Evolutionary conservation across 768 basidiomycete species (phyloP).

Genomic region (Amanita brunnescens): DNA sequence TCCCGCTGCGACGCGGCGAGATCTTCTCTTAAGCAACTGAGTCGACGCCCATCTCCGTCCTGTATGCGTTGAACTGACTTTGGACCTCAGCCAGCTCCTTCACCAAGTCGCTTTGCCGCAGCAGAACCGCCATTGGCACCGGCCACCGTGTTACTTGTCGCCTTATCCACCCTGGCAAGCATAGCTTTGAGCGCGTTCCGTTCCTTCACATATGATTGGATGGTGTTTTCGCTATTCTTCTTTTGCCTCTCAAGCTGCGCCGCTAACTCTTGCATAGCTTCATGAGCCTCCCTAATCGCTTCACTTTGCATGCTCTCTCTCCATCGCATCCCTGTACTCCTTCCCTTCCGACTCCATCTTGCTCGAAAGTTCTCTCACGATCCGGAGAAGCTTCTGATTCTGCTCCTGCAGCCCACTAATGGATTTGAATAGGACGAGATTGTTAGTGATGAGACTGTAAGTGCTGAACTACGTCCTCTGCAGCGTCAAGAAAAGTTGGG

Average conservation of each 20-base stretch:
- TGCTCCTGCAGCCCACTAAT: slow-evolving; percentile 79
- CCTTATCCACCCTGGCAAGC: slow-evolving; percentile 46
- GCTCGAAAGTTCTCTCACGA: slow-evolving; percentile 72
- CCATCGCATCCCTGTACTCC: slow-evolving; percentile 61
- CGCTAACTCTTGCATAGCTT: slow-evolving; percentile 73
- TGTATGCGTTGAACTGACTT: slow-evolving; percentile 73
- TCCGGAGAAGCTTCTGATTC: slow-evolving; percentile 81
- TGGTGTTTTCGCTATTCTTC: slow-evolving; percentile 55
- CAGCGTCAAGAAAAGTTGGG: slow-evolving; percentile 55
- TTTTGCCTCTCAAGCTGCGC: slow-evolving; percentile 74
- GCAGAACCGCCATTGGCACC: slow-evolving; percentile 13
- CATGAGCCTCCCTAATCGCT: slow-evolving; percentile 82
- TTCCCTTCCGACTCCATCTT: slow-evolving; percentile 83
- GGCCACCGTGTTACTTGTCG: slow-evolving; percentile 14
- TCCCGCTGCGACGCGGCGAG: slow-evolving; percentile 57
- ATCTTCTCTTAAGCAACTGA: slow-evolving; percentile 67
- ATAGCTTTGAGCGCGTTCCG: slow-evolving; percentile 76
- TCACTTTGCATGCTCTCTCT: slow-evolving; percentile 69
- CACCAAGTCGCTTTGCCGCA: slow-evolving; percentile 29
- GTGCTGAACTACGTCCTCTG: slow-evolving; percentile 47
- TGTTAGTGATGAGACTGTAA: slow-evolving; percentile 70
- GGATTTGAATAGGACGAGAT: slow-evolving; percentile 80
- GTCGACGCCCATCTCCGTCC: slow-evolving; percentile 74
- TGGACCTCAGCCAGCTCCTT: slow-evolving; percentile 68
- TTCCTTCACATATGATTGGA: slow-evolving; percentile 81